These are phyloP conservation scores for Amauroascus niger DNA, from an alignment of 2,329 filamentous ascomycete genomes.

Conservation along the genomic window DNA sequence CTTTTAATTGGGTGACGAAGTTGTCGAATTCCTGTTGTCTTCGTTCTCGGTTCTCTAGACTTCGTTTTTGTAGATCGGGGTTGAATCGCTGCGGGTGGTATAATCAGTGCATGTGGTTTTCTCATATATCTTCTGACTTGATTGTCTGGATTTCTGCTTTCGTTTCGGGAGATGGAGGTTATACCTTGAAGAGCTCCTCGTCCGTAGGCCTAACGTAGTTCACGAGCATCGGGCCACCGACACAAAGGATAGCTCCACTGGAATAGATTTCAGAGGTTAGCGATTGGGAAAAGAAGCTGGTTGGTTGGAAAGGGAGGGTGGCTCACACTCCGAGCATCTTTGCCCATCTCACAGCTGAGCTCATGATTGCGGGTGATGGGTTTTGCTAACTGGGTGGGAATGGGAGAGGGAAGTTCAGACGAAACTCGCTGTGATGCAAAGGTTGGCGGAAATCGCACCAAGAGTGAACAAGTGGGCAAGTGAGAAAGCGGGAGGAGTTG, in stretches of 20 bases:
- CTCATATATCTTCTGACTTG: no score
- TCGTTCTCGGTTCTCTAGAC: constrained; percentile 66
- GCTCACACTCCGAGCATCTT: constrained; percentile 65
- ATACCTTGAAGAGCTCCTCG: constrained; percentile 72
- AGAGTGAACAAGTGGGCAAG: no score
- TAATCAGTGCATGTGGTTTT: no score
- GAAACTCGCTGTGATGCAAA: neutral
- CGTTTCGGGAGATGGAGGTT: neutral
- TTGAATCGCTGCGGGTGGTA: constrained; percentile 59
- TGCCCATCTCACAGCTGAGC: constrained; percentile 39
- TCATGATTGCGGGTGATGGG: neutral
- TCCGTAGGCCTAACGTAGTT: constrained; percentile 65
- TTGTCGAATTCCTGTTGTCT: constrained; percentile 79
- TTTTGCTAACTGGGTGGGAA: neutral
- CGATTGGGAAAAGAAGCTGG: neutral
- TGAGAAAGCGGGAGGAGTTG: no score
- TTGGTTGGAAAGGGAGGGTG: neutral
- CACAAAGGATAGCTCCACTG: constrained; percentile 61
- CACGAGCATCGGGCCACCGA: constrained; percentile 79
- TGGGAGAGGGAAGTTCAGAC: neutral
- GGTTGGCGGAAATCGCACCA: neutral
- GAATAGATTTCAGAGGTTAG: constrained; percentile 1
- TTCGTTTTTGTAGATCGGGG: constrained; percentile 82
- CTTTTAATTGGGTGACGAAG: constrained; percentile 74
- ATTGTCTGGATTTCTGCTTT: neutral